Evolutionary conservation across 2,329 filamentous ascomycete species (phyloP).

Genomic region (Phialemoniopsis sp.): DNA sequence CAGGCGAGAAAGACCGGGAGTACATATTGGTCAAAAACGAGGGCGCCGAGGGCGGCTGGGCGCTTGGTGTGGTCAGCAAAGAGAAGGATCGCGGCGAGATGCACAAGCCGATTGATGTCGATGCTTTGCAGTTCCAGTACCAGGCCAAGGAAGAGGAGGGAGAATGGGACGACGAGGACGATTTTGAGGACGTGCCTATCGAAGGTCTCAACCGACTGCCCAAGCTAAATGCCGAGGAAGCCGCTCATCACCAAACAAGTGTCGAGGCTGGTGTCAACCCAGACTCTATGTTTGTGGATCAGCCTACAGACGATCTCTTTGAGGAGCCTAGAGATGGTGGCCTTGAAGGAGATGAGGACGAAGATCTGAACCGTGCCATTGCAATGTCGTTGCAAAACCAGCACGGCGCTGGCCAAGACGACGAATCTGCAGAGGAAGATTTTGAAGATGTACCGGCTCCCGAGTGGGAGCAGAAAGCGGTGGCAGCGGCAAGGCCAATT

Average conservation of each 20-base stretch:
- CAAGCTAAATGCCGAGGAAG: constrained; percentile 35
- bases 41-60: constrained; percentile 92
- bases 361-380: constrained; percentile 76
- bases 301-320: constrained; percentile 25
- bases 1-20: constrained; percentile 83
- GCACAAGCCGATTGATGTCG: constrained; percentile 90
- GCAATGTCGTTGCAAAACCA: constrained; percentile 76
- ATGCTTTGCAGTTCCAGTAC: constrained; percentile 57
- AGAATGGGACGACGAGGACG: constrained; percentile 65
- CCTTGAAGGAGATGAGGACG: constrained; percentile 32
- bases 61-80: constrained; percentile 85
- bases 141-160: constrained; percentile 52
- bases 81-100: constrained; percentile 75
- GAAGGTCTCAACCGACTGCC: constrained; percentile 84
- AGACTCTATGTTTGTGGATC: constrained; percentile 53
- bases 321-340: constrained; percentile 14
- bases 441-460: constrained; percentile 50
- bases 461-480: constrained; percentile 53
- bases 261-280: constrained; percentile 19
- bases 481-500: constrained; percentile 46
- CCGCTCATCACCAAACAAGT: constrained; percentile 10
- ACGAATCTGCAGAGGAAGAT: constrained; percentile 26
- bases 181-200: constrained; percentile 91
- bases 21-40: constrained; percentile 97
- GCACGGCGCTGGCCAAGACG: constrained; percentile 34